Conservation (phyloP, 306 rosid species). For the Rosa multiflora region DNA sequence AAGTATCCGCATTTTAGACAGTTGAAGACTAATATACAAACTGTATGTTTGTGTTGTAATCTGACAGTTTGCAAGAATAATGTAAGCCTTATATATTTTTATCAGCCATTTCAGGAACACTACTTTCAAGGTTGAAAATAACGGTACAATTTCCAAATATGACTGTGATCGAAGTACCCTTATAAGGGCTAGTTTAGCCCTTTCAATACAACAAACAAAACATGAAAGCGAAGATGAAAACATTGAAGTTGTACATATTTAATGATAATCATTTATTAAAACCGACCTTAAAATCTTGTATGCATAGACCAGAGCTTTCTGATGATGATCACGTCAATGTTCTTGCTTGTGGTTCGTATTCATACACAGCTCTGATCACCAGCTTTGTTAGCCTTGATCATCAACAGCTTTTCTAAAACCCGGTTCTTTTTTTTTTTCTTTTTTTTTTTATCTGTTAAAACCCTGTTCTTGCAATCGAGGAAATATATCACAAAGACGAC, state of each 20-base stretch:
- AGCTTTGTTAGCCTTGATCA: slow-evolving; percentile 27
- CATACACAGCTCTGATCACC: slow-evolving; percentile 13
- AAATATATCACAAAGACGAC: slow-evolving; percentile 49
- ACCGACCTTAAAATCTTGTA: neutral
- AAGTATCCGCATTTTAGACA: slow-evolving; percentile 25
- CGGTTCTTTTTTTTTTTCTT: too few species aligned
- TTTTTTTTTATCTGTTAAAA: too few species aligned
- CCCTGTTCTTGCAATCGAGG: slow-evolving; percentile 45
- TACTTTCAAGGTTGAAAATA: neutral
- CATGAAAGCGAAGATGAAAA: neutral
- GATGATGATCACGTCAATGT: neutral
- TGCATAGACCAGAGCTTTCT: neutral
- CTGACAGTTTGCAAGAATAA: slow-evolving; percentile 8
- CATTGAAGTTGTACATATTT: neutral
- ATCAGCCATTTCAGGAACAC: neutral
- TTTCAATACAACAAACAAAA: neutral
- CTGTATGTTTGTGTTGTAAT: slow-evolving; percentile 12
- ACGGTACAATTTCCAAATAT: neutral
- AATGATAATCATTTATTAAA: neutral
- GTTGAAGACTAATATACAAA: neutral
- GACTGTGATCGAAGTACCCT: neutral
- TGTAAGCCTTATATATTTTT: neutral
- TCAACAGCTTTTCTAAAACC: slow-evolving; percentile 43
- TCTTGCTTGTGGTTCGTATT: neutral
- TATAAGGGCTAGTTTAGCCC: neutral